phyloP scores from a whole-genome alignment of 2,329 filamentous ascomycete genomes.

The Apiospora pterosperma region DNA sequence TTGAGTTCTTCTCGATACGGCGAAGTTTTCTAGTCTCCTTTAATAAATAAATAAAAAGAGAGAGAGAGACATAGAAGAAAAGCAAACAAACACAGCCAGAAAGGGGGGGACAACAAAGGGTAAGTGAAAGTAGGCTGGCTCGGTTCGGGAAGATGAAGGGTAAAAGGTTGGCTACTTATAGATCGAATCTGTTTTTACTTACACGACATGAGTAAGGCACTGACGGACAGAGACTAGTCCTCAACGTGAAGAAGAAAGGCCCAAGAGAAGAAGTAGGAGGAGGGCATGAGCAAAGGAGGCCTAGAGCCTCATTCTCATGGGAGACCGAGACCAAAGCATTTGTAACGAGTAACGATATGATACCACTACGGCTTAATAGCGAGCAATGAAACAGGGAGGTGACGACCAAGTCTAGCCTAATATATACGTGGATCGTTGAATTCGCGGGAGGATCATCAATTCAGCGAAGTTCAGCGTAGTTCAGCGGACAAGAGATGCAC shows the following conservation, averaged over 20 bases:
- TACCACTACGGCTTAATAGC: background rate
- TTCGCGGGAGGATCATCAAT: background rate
- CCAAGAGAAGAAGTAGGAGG: background rate
- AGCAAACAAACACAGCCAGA: background rate
- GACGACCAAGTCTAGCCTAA: background rate
- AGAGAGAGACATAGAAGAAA: background rate
- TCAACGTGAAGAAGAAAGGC: background rate
- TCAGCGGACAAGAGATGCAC: background rate
- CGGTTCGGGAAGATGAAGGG: background rate
- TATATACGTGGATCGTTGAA: background rate
- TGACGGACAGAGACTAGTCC: background rate
- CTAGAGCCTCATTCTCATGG: background rate
- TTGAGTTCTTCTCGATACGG: background rate
- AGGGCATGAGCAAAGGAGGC: background rate
- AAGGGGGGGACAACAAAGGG: background rate
- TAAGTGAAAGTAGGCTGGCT: background rate
- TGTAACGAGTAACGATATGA: slow-evolving; percentile 1
- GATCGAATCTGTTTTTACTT: background rate
- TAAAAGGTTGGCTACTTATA: background rate
- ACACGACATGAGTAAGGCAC: background rate
- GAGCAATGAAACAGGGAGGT: background rate
- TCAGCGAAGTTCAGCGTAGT: background rate
- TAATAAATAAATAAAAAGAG: no score
- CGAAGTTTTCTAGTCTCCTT: background rate
- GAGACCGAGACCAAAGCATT: slow-evolving; percentile 1